Evolutionary conservation across 331 rosid species (phyloP).

Genomic region (Pyracantha coccinea): DNA sequence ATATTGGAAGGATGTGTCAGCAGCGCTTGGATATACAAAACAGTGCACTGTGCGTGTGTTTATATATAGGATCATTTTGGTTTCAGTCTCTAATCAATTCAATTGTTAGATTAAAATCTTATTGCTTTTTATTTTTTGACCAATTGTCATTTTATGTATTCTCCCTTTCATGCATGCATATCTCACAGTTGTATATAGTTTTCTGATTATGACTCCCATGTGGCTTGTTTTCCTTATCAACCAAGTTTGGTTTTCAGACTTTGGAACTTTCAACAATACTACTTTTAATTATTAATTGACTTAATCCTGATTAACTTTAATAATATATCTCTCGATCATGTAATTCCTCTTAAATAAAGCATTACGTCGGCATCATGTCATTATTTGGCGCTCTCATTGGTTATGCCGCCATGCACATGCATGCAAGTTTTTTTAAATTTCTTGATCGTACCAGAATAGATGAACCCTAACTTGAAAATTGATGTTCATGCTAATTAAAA

Average conservation of each 20-base stretch:
- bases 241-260: conserved; percentile 23
- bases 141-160: no score
- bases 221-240: conserved; percentile 56
- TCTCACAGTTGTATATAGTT: background rate
- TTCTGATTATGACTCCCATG: conserved; percentile 44
- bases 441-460: background rate
- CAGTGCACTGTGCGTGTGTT: background rate
- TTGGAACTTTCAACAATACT: conserved; percentile 23
- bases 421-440: conserved; percentile 9
- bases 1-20: conserved; percentile 40
- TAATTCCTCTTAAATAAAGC: background rate
- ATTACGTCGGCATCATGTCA: conserved; percentile 12
- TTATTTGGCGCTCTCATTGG: conserved; percentile 22
- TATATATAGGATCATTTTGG: no score
- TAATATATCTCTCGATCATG: no score
- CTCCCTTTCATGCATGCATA: background rate
- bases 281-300: no score
- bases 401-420: conserved; percentile 40
- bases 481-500: no score
- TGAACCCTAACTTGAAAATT: background rate
- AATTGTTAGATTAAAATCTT: no score
- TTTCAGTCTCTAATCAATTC: no score
- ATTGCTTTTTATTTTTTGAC: no score
- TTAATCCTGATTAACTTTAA: no score
- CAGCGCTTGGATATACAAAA: conserved; percentile 23